Percentiles rank a stretch among this genome's conserved stretches.
These are phyloP conservation scores for Rhizomucor pusillus DNA, from an alignment of 371 early-diverging fungal species.

Conservation along the genomic window DNA sequence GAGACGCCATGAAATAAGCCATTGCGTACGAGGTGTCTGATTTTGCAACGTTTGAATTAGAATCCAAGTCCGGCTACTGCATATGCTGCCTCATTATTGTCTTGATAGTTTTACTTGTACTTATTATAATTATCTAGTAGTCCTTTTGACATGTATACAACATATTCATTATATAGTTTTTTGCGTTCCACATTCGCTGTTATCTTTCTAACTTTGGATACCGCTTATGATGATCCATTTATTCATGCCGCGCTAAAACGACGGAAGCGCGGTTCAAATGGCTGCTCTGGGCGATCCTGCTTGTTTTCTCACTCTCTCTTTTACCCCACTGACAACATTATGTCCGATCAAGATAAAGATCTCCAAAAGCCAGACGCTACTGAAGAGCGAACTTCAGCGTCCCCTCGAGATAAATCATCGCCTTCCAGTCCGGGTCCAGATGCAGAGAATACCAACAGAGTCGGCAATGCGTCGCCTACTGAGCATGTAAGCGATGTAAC, in stretches of 20 bases:
- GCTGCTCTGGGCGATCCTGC: neutral
- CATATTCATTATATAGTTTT: neutral
- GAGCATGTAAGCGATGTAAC: neutral
- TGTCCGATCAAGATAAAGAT: slow-evolving; percentile 1
- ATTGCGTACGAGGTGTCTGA: neutral
- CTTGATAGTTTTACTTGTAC: slow-evolving; percentile 53
- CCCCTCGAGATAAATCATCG: too few relatives aligned
- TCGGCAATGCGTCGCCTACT: too few relatives aligned
- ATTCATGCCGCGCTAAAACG: neutral
- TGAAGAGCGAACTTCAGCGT: too few relatives aligned
- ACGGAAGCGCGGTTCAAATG: neutral
- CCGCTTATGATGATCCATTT: neutral
- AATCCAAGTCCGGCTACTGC: slow-evolving; percentile 59
- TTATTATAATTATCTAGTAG: slow-evolving; percentile 45
- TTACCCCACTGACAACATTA: neutral
- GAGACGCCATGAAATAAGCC: slow-evolving; percentile 1
- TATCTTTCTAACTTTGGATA: too few relatives aligned
- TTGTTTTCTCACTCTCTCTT: neutral
- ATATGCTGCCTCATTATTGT: slow-evolving; percentile 60
- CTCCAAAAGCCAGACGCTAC: neutral
- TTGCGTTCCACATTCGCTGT: too few relatives aligned
- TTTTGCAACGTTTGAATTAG: slow-evolving; percentile 18
- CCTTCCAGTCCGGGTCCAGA: too few relatives aligned
- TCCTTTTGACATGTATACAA: neutral
- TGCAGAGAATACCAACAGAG: too few relatives aligned